These are phyloP conservation scores for Naganishia antarctica DNA, from an alignment of 768 basidiomycete genomes.

Conservation along the genomic window DNA sequence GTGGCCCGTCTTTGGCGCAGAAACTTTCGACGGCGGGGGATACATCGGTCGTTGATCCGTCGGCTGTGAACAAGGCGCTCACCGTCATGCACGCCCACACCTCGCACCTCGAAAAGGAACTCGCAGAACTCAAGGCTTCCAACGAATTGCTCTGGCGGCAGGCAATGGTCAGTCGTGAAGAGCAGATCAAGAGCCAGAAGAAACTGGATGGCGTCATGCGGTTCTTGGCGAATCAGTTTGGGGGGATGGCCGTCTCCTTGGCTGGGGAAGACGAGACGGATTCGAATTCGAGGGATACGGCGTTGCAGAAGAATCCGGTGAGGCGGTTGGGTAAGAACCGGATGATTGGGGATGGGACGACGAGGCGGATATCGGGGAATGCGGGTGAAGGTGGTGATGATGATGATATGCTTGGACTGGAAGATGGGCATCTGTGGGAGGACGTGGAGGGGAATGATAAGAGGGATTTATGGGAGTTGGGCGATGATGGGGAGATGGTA, in stretches of 20 bases:
- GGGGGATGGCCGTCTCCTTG: constrained; percentile 27
- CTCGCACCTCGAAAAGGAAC: constrained; percentile 71
- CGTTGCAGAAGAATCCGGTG: constrained; percentile 31
- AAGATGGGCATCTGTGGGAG: constrained; percentile 10
- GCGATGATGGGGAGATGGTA: constrained; percentile 16
- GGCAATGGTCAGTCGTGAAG: constrained; percentile 67
- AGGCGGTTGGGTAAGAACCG: constrained; percentile 41
- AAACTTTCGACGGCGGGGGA: constrained; percentile 23
- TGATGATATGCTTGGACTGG: constrained; percentile 10
- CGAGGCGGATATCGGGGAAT: constrained; percentile 19
- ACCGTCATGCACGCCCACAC: constrained; percentile 63
- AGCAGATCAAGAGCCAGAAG: constrained; percentile 88
- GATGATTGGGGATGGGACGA: constrained; percentile 44
- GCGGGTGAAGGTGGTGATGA: neutral
- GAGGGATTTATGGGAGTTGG: constrained; percentile 33
- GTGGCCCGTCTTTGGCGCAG: neutral
- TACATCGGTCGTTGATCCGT: constrained; percentile 32
- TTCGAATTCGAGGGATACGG: neutral
- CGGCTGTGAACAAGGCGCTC: constrained; percentile 24
- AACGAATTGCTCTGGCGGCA: constrained; percentile 94
- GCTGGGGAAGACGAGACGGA: constrained; percentile 28
- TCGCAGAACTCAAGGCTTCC: constrained; percentile 78
- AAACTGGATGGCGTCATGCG: constrained; percentile 92
- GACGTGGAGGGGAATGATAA: constrained; percentile 31
- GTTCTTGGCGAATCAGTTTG: constrained; percentile 86